These are phyloP conservation scores for Backusella psychrophila DNA, from an alignment of 192 early-diverging fungal genomes.

Conservation along the genomic window DNA sequence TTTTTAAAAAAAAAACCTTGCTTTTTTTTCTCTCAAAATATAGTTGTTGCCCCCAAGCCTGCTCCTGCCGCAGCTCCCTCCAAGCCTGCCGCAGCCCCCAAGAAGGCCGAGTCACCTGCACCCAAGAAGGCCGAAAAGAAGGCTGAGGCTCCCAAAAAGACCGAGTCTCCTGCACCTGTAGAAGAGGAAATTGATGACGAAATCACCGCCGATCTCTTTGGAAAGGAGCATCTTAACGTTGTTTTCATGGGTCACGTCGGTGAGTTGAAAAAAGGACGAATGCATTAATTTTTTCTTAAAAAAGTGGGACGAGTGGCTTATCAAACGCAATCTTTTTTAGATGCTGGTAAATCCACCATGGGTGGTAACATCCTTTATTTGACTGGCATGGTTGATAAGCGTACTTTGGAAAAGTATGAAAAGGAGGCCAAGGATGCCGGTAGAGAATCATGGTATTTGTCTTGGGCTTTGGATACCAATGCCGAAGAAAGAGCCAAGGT, in stretches of 20 bases:
- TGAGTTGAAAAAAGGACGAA: slow-evolving; percentile 34
- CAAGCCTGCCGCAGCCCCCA: slow-evolving; percentile 33
- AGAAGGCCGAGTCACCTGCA: slow-evolving; percentile 17
- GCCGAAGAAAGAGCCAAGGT: slow-evolving; percentile 95
- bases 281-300: not conserved
- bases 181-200: slow-evolving; percentile 56
- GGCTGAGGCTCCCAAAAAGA: slow-evolving; percentile 25
- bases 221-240: slow-evolving; percentile 96
- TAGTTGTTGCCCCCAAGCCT: slow-evolving; percentile 25
- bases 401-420: slow-evolving; percentile 99
- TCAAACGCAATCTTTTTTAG: slow-evolving; percentile 26
- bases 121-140: slow-evolving; percentile 26
- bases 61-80: slow-evolving; percentile 17
- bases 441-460: slow-evolving; percentile 97
- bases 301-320: not conserved
- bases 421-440: slow-evolving; percentile 97
- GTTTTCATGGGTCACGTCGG: slow-evolving; percentile 99
- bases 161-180: slow-evolving; percentile 20
- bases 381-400: slow-evolving; percentile 99
- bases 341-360: slow-evolving; percentile 98
- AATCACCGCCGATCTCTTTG: slow-evolving; percentile 64
- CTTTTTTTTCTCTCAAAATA: not conserved
- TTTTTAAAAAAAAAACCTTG: not conserved
- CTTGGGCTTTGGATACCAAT: slow-evolving; percentile 98
- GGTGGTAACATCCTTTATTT: slow-evolving; percentile 95